Evolutionary conservation across 2,329 filamentous ascomycete genomes (phyloP).

Genomic region (Sclerotinia nivalis): DNA sequence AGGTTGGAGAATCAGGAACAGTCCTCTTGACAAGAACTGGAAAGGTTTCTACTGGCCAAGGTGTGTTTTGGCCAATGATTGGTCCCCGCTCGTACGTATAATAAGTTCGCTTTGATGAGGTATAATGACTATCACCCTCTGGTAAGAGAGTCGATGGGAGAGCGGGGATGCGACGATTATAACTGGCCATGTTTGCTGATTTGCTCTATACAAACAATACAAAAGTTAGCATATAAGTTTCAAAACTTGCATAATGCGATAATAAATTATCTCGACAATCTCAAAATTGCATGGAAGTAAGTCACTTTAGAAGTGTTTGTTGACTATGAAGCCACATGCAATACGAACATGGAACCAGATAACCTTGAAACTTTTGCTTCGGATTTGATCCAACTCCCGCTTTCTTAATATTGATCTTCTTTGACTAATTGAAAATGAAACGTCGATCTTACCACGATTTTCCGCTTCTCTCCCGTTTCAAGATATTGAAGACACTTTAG

Average conservation of each 20-base stretch:
- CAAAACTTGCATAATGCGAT: neutral
- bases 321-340: neutral
- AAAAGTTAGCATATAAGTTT: constrained; percentile 9
- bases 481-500: neutral
- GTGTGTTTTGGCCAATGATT: neutral
- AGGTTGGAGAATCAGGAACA: neutral
- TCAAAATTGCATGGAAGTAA: neutral
- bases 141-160: neutral
- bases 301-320: neutral
- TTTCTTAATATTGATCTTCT: neutral
- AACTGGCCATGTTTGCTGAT: neutral
- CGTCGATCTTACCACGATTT: neutral
- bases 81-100: neutral
- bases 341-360: neutral
- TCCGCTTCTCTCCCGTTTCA: neutral
- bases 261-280: neutral
- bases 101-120: neutral
- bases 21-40: neutral
- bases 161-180: neutral
- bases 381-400: neutral
- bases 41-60: neutral
- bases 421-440: neutral
- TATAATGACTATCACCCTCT: neutral
- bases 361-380: neutral
- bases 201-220: neutral